Base-by-base conservation (phyloP, 129 eudicot species). In the Flaveria sonorensis region DNA sequence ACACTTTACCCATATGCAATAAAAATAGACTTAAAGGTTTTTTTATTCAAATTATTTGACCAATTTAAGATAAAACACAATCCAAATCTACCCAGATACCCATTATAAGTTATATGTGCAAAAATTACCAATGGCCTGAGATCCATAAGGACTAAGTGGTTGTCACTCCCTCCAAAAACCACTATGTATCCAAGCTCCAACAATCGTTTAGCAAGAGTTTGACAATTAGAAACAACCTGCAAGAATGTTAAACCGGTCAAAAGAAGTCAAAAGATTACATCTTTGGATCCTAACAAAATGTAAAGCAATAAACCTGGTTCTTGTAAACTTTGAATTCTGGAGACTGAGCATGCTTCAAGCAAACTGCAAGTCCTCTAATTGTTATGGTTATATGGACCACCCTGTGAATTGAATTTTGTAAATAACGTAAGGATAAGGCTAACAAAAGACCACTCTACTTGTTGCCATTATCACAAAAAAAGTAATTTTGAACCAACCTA, bases 301-400 rank as follows among this genome's bases (percentile, higher is more conserved):
- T 46, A 40, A 71, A 40, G 71, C 10, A 16, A 19, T 50, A 50
- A 75, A 90, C 98, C 88, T 93, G 86, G 87, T 90, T 88, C 65
- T 93, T 97, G 81, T 93, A 93, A 65, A 80, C 76, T 89, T 87
- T 85, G 80, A 93, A 93, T 79, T 93, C 97, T 13, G 97, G 89
- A 60, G 93, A 88, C 77, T 90, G 92, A 32, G 97, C 97, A 91
- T 90, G 89, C 85, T 90, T 93, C 87, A 93, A 78, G 83, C 93
- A 90, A 56, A 90, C 98, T 10, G 98, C 96, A 79, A 93, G 96
- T 42, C 97, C 98, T 28, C 80, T 73, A 55, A 93, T 93, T 24
- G 98, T 93, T n/a, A 83, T 93, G 98, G 85, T 94, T 94, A 86
- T 94, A 97, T 65, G 98, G 98, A 78, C 98, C 98, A 75, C 98